Conservation (phyloP, 257 asterid genomes). For the Forsythia suspensa region DNA sequence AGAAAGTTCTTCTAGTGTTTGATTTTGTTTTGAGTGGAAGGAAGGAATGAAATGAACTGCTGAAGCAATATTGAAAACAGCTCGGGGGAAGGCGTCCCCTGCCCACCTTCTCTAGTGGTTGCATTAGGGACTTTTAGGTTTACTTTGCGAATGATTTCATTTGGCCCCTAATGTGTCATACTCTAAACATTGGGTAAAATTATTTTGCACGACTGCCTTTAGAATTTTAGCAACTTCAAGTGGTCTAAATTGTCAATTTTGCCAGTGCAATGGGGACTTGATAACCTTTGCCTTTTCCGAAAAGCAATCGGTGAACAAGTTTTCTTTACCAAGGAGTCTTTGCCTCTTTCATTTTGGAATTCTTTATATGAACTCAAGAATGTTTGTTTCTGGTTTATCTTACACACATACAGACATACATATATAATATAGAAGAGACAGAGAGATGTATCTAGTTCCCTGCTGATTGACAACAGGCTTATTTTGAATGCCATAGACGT, state of each 20-base stretch:
- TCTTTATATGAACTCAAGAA: neutral
- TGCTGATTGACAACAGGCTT: neutral
- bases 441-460: neutral
- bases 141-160: neutral
- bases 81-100: neutral
- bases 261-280: neutral
- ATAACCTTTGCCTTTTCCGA: neutral
- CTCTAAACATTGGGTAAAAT: neutral
- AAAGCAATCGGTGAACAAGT: neutral
- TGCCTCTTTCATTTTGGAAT: neutral
- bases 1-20: too few species aligned
- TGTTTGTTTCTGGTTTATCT: neutral
- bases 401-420: neutral
- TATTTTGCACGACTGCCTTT: neutral
- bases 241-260: neutral
- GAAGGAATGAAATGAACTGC: too few species aligned
- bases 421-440: neutral
- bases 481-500: too few species aligned
- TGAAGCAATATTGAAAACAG: neutral
- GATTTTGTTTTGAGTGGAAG: too few species aligned
- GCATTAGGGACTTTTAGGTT: neutral
- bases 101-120: neutral
- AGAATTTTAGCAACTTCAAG: neutral
- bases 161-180: neutral
- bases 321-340: neutral